phyloP scores from a whole-genome alignment of 306 rosid genomes.

The Begonia loranthoides region DNA sequence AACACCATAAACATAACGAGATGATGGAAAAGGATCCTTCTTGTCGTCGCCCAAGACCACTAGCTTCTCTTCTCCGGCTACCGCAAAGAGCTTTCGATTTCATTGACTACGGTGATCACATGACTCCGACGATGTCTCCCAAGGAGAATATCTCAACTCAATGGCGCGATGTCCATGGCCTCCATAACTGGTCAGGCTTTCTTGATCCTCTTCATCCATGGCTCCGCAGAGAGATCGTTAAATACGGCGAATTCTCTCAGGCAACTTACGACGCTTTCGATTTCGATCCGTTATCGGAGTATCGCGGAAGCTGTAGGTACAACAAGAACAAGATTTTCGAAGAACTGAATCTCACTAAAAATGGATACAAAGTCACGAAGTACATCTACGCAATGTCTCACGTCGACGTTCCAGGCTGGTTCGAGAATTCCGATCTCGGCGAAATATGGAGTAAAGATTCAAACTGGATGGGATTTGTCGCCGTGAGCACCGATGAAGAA shows the following conservation, averaged over 20 bases:
- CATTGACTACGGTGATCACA: conserved; percentile 10
- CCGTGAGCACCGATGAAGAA: conserved; percentile 38
- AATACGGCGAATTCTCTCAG: conserved; percentile 63
- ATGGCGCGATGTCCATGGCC: conserved; percentile 49
- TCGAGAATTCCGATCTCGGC: conserved; percentile 34
- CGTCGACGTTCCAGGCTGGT: conserved; percentile 43
- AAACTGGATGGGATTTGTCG: conserved; percentile 58
- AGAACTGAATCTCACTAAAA: conserved; percentile 21
- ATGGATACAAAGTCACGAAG: conserved; percentile 33
- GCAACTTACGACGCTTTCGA: conserved; percentile 69
- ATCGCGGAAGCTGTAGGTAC: conserved; percentile 50
- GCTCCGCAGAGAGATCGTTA: conserved; percentile 47
- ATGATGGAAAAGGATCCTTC: not conserved
- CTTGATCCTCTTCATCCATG: conserved; percentile 49
- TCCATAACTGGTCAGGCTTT: conserved; percentile 25
- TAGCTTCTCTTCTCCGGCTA: conserved; percentile 12
- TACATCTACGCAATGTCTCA: conserved; percentile 54
- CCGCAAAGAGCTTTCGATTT: conserved; percentile 6
- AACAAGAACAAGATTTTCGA: conserved; percentile 23
- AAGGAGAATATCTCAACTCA: conserved; percentile 29
- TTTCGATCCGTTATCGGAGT: conserved; percentile 41
- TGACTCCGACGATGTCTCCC: conserved; percentile 42
- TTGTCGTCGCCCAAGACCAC: conserved; percentile 1
- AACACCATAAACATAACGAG: not conserved
- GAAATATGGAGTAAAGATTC: conserved; percentile 59